phyloP scores from a whole-genome alignment of 1,284 basidiomycete species.

The Moesziomyces antarcticus region DNA sequence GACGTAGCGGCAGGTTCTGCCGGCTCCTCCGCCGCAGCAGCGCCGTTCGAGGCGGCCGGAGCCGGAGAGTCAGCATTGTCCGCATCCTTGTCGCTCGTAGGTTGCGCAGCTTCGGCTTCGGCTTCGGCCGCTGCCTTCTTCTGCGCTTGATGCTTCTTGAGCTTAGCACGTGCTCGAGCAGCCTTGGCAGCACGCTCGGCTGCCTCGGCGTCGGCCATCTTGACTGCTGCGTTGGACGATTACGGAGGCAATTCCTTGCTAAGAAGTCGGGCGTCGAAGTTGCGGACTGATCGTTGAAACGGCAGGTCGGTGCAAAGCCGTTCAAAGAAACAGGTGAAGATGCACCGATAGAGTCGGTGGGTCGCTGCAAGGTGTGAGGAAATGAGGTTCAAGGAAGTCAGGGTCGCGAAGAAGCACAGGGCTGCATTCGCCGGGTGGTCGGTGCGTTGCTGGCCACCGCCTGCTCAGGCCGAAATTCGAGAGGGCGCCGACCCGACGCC shows the following conservation, averaged over 20 bases:
- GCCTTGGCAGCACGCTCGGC: constrained; percentile 54
- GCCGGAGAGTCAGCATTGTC: not conserved
- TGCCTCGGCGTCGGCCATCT: constrained; percentile 51
- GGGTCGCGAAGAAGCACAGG: not conserved
- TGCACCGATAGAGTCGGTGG: not conserved
- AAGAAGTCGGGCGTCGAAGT: too few species aligned
- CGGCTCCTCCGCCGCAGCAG: constrained; percentile 13
- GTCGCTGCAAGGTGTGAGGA: not conserved
- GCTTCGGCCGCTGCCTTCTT: constrained; percentile 51
- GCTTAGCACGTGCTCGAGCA: constrained; percentile 46
- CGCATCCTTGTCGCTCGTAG: constrained; percentile 15
- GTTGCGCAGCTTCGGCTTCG: constrained; percentile 12
- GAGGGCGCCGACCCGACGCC: not conserved
- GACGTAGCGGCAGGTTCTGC: not conserved
- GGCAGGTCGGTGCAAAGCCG: too few species aligned
- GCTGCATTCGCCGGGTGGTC: not conserved
- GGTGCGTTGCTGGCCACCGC: not conserved
- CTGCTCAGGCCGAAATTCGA: not conserved
- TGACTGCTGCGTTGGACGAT: constrained; percentile 1
- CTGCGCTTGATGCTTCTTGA: constrained; percentile 57
- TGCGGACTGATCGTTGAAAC: too few species aligned
- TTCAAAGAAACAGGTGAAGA: too few species aligned
- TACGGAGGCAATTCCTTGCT: too few species aligned
- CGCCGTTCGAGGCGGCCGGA: constrained; percentile 19
- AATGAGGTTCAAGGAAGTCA: not conserved